Base-by-base conservation (phyloP, 306 rosid species). In the Ormosia semicastrata region DNA sequence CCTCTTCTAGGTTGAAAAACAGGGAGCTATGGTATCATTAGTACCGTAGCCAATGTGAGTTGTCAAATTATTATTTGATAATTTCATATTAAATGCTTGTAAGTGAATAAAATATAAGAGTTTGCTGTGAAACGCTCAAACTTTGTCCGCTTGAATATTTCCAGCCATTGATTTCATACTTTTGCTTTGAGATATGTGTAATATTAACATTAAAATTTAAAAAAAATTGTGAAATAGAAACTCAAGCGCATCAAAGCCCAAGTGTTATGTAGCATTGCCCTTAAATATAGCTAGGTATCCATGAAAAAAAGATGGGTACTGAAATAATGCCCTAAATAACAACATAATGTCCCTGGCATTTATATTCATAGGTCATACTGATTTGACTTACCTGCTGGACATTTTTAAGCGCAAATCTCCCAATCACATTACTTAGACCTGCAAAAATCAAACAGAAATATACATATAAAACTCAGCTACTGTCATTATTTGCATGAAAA, bases 361-460 rank as follows among this genome's bases (percentile, higher is more conserved):
- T 83, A 72, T 34, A 71, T 63, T 72, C 63, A 34, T 66, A 32
- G 49, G 15, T 60, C 37, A 39, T 29, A 5, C 1, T 3, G 37
- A 43, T 43, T 49, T 60, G 39, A 63, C 82, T 84, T 67, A 91
- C 98, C 97, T 91, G 97, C 66, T 82, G 89, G 70, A 87, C 88
- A 79, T 86, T 88, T 89, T 92, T 92, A 56, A 92, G 77, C 59
- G 86, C 52, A 54, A 82, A 44, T 80, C 79, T 86, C 18, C 94
- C 97, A 1, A 92, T 40, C 15, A 4, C 11, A 49, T 50, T 70
- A 40, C 78, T 34, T 47, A 89, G 5, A 72, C 89, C 96, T 94
- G 93, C 86, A 90, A 41, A 52, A 79, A 77, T 73, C 60, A 74
- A 82, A 70, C 39, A 81, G 15, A 53, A 62, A 75, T 12, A 60